Percentiles rank a stretch among this genome's conserved stretches.
These are phyloP conservation scores for Clathrospora elynae DNA, from an alignment of 2,329 filamentous ascomycete genomes.

Conservation along the genomic window DNA sequence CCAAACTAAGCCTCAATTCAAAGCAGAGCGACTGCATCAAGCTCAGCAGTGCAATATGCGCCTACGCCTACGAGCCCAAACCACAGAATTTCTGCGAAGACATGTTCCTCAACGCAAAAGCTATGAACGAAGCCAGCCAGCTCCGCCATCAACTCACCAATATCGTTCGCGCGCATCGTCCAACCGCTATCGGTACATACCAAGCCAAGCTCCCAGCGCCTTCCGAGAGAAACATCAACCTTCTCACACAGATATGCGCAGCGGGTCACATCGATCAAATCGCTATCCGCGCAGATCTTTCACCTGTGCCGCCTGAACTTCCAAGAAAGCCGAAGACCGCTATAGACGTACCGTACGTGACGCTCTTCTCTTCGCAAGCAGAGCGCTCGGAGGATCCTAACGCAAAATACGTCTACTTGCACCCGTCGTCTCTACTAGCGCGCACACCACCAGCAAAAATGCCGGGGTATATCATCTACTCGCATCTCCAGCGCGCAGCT, in stretches of 20 bases:
- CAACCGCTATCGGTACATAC: slow-evolving; percentile 50
- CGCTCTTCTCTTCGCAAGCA: slow-evolving; percentile 72
- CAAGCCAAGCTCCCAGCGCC: slow-evolving; percentile 61
- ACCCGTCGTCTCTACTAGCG: slow-evolving; percentile 81
- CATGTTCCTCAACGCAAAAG: slow-evolving; percentile 87
- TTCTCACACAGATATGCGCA: slow-evolving; percentile 88
- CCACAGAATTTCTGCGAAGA: slow-evolving; percentile 75
- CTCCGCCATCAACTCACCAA: slow-evolving; percentile 82
- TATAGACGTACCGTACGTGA: slow-evolving; percentile 89
- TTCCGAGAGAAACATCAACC: slow-evolving; percentile 69
- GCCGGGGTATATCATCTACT: slow-evolving; percentile 86
- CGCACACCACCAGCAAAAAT: slow-evolving; percentile 59
- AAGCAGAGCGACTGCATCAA: slow-evolving; percentile 88
- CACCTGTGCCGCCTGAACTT: slow-evolving; percentile 64
- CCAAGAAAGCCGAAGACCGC: slow-evolving; percentile 75
- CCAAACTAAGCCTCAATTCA: slow-evolving; percentile 75
- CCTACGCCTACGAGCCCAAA: slow-evolving; percentile 63
- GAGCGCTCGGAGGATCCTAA: slow-evolving; percentile 51
- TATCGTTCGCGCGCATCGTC: slow-evolving; percentile 76
- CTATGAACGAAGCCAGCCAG: slow-evolving; percentile 82
- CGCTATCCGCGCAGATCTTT: slow-evolving; percentile 87
- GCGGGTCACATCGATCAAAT: slow-evolving; percentile 94
- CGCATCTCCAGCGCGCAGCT: slow-evolving; percentile 74
- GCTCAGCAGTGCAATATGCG: slow-evolving; percentile 83
- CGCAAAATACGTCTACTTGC: slow-evolving; percentile 79